These are phyloP conservation scores for Fusarium dlaminii DNA, from an alignment of 2,329 filamentous ascomycete species.

Conservation along the genomic window DNA sequence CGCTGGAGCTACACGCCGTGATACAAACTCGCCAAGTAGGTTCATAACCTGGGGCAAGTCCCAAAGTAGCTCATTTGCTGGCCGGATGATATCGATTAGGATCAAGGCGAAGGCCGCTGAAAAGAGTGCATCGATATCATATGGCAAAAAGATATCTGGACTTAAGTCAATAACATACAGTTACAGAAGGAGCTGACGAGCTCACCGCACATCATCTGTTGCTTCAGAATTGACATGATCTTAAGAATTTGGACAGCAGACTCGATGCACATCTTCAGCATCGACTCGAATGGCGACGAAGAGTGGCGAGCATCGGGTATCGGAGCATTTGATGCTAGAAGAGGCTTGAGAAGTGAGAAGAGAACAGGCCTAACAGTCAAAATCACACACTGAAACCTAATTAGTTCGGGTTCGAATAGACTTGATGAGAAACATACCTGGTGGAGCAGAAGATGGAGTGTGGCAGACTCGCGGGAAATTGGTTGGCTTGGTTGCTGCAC, in stretches of 20 bases:
- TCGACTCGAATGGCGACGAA: slow-evolving; percentile 28
- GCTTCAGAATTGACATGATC: slow-evolving; percentile 29
- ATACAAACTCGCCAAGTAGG: slow-evolving; percentile 25
- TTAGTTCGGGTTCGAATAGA: not conserved
- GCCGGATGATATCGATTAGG: slow-evolving; percentile 30
- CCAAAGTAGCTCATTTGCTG: slow-evolving; percentile 32
- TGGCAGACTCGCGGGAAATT: slow-evolving; percentile 31
- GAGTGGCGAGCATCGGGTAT: slow-evolving; percentile 1
- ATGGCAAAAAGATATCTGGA: slow-evolving; percentile 32
- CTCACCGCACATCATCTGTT: slow-evolving; percentile 34
- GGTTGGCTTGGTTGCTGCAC: slow-evolving; percentile 12
- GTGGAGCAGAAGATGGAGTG: slow-evolving; percentile 26
- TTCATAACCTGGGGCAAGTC: slow-evolving; percentile 34
- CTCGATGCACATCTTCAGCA: slow-evolving; percentile 36
- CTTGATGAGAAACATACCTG: slow-evolving; percentile 4
- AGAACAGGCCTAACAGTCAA: slow-evolving; percentile 31
- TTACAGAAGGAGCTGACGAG: not conserved
- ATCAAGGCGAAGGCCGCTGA: slow-evolving; percentile 32
- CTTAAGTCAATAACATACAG: not conserved
- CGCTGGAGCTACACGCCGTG: slow-evolving; percentile 28
- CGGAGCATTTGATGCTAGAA: not conserved
- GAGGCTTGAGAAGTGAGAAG: slow-evolving; percentile 32
- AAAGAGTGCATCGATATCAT: slow-evolving; percentile 33
- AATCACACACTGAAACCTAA: slow-evolving; percentile 17
- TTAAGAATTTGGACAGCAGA: slow-evolving; percentile 29